A percentile compares a stretch with the other conserved stretches of the same genome.
These are phyloP conservation scores for Neurospora cerealis DNA, from an alignment of 495 filamentous ascomycete species.

Conservation along the genomic window DNA sequence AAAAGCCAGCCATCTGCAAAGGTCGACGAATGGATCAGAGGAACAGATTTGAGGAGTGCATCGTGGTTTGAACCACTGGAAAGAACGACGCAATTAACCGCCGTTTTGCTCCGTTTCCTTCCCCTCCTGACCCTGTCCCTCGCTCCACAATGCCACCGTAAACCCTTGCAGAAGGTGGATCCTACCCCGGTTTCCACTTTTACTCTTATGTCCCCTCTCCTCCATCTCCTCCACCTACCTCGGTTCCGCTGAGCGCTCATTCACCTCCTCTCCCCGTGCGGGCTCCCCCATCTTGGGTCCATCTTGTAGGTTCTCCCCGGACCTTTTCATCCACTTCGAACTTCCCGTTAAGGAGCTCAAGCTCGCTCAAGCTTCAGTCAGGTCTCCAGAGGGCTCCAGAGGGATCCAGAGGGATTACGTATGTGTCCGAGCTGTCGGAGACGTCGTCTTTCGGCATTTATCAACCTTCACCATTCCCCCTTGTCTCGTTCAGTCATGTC, in stretches of 20 bases:
- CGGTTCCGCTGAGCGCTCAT: background rate
- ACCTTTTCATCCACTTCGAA: background rate
- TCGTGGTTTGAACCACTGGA: background rate
- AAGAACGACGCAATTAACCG: background rate
- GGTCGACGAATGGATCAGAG: background rate
- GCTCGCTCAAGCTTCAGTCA: background rate
- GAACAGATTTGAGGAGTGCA: background rate
- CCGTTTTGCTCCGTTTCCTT: background rate
- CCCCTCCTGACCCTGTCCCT: background rate
- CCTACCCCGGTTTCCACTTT: background rate
- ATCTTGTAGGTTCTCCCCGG: background rate
- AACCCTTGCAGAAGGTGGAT: background rate
- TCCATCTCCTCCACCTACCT: too few species aligned
- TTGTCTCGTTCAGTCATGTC: background rate
- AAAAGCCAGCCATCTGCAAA: background rate
- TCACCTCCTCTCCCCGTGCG: background rate
- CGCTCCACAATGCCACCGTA: background rate
- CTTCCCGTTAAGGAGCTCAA: background rate
- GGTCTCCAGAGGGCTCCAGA: background rate
- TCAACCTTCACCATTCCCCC: background rate
- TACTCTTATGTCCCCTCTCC: too few species aligned
- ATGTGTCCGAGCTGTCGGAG: background rate
- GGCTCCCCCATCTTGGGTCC: background rate
- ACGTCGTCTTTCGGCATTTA: background rate
- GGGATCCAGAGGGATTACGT: background rate